Percentiles rank a stretch among this genome's conserved stretches.
These are phyloP conservation scores for Debaryomyces maramus DNA, from an alignment of 805 yeast species.

Conservation along the genomic window DNA sequence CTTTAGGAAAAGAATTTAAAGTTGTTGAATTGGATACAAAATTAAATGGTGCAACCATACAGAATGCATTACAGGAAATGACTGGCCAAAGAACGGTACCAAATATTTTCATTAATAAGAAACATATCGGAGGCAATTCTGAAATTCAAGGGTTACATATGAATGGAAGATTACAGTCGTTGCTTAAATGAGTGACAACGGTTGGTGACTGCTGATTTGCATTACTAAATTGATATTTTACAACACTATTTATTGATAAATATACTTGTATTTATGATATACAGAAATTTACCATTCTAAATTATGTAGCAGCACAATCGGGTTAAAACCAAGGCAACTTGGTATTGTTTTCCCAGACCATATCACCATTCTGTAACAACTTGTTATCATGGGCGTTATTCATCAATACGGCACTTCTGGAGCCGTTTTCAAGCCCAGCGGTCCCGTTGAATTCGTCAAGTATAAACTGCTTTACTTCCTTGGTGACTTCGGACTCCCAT, in stretches of 20 bases:
- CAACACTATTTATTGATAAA: too few species aligned
- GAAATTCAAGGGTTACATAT: constrained; percentile 30
- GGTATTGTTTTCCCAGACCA: constrained; percentile 43
- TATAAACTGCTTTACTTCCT: constrained; percentile 15
- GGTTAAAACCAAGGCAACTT: constrained; percentile 43
- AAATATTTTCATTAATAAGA: constrained; percentile 35
- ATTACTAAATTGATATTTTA: too few species aligned
- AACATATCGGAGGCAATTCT: constrained; percentile 41
- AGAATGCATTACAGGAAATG: constrained; percentile 29
- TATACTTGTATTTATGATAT: too few species aligned
- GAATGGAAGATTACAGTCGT: constrained; percentile 20
- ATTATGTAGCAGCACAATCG: background rate
- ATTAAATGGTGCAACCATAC: constrained; percentile 28
- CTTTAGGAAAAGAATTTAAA: constrained; percentile 19
- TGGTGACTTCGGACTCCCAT: constrained; percentile 36
- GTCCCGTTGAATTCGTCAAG: constrained; percentile 15
- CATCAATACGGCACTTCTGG: constrained; percentile 36
- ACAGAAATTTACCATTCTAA: background rate
- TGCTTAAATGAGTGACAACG: too few species aligned
- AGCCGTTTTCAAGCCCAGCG: constrained; percentile 31
- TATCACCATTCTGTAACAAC: constrained; percentile 21
- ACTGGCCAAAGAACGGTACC: constrained; percentile 40
- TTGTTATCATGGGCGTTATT: constrained; percentile 25
- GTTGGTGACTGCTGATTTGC: too few species aligned
- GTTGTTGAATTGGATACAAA: constrained; percentile 29